Percentiles rank a stretch among this genome's conserved stretches.
These are phyloP conservation scores for Begonia masoniana DNA, from an alignment of 306 rosid species.

Conservation along the genomic window DNA sequence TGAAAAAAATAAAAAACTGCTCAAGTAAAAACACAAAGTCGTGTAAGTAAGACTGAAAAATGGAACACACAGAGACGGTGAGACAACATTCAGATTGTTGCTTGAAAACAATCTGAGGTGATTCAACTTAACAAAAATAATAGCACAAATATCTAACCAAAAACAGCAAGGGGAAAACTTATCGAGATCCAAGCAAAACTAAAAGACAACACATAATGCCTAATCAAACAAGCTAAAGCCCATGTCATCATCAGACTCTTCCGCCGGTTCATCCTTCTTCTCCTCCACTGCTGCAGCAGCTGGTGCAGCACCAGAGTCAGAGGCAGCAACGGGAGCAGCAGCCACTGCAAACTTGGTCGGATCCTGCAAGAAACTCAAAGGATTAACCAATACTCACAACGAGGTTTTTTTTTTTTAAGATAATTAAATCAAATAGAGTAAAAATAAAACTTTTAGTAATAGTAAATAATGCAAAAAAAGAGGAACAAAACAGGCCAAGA, in stretches of 20 bases:
- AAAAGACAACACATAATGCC: not conserved
- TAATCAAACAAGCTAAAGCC: conserved; percentile 35
- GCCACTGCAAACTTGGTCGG: conserved; percentile 34
- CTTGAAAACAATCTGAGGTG: no score
- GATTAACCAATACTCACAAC: not conserved
- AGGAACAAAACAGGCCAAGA: not conserved
- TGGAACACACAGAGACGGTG: no score
- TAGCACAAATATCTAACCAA: no score
- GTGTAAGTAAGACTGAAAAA: no score
- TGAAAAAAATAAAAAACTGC: no score
- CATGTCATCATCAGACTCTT: conserved; percentile 41
- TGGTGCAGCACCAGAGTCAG: conserved; percentile 14
- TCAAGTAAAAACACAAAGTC: no score
- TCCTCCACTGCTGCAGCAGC: conserved; percentile 44
- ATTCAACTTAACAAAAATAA: no score
- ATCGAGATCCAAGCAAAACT: no score
- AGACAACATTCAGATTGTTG: no score
- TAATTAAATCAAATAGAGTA: not conserved
- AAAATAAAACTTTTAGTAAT: not conserved
- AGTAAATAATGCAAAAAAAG: no score
- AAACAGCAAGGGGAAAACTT: no score
- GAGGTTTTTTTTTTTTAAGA: not conserved
- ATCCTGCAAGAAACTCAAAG: conserved; percentile 12
- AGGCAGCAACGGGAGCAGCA: conserved; percentile 16
- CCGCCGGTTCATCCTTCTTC: conserved; percentile 60